Evolutionary conservation across 73 alveolate species (phyloP).

Genomic region (Paramecium sexaurelia): DNA sequence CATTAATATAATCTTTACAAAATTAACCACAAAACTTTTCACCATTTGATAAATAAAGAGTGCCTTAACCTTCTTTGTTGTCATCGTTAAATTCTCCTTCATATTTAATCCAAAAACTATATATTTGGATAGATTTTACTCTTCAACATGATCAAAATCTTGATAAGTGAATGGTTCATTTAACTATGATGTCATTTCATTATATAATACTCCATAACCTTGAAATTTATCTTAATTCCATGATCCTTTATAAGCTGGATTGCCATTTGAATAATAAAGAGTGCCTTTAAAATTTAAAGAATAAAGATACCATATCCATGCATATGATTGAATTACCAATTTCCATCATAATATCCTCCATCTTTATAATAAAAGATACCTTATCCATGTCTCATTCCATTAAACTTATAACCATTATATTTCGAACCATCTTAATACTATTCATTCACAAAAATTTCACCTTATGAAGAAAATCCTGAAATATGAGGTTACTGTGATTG

Average conservation of each 20-base stretch:
- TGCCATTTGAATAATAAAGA: conserved; percentile 60
- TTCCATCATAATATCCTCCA: conserved; percentile 82
- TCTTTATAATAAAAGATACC: conserved; percentile 77
- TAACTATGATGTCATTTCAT: conserved; percentile 57
- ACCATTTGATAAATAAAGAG: conserved; percentile 64
- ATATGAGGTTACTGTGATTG: neutral
- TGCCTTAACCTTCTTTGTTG: conserved; percentile 66
- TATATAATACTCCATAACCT: conserved; percentile 63
- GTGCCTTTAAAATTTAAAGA: neutral
- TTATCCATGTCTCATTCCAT: conserved; percentile 82
- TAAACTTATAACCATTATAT: conserved; percentile 76
- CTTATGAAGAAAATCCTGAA: conserved; percentile 11
- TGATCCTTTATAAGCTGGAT: conserved; percentile 62
- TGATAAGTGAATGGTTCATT: conserved; percentile 51
- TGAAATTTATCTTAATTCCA: conserved; percentile 68
- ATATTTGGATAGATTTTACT: neutral
- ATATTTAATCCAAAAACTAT: conserved; percentile 58
- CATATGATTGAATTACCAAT: conserved; percentile 75
- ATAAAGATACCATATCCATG: conserved; percentile 68
- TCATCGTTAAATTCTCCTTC: conserved; percentile 70
- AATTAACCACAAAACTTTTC: conserved; percentile 62
- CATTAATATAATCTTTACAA: conserved; percentile 60
- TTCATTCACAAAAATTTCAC: conserved; percentile 61
- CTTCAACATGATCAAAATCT: conserved; percentile 65
- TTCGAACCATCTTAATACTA: conserved; percentile 78